Evolutionary conservation across 805 yeast genomes (phyloP).

Genomic region (Metschnikowia amazonensis): DNA sequence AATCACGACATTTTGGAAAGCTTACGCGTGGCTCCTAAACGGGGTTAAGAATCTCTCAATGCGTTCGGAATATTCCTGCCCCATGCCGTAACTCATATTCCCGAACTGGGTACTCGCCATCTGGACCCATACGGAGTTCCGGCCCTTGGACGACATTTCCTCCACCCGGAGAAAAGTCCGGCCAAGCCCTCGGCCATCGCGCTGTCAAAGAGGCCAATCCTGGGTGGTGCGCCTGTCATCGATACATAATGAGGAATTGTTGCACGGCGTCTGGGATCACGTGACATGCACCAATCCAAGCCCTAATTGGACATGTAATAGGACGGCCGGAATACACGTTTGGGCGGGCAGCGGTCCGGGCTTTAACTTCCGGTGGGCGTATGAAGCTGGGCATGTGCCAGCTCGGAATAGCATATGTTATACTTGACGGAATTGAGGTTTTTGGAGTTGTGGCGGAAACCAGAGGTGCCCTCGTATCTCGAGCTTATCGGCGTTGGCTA

Average conservation of each 20-base stretch:
- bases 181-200: background rate
- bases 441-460: no score
- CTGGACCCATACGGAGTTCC: background rate
- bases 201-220: background rate
- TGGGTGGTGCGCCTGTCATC: background rate
- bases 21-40: background rate
- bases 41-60: background rate
- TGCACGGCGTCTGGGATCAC: slow-evolving; percentile 1
- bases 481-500: background rate
- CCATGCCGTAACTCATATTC: background rate
- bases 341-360: no score
- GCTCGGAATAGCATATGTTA: no score
- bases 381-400: no score
- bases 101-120: background rate
- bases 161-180: background rate
- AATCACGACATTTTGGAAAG: background rate
- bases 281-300: background rate
- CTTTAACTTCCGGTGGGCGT: no score
- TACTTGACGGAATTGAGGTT: no score
- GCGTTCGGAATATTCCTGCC: background rate
- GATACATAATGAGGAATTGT: background rate
- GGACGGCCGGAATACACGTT: no score
- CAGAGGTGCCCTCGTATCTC: background rate
- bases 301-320: background rate
- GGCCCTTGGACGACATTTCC: background rate